Base-by-base conservation (phyloP, 345 rosid genomes). In the Cardamine resedifolia region DNA sequence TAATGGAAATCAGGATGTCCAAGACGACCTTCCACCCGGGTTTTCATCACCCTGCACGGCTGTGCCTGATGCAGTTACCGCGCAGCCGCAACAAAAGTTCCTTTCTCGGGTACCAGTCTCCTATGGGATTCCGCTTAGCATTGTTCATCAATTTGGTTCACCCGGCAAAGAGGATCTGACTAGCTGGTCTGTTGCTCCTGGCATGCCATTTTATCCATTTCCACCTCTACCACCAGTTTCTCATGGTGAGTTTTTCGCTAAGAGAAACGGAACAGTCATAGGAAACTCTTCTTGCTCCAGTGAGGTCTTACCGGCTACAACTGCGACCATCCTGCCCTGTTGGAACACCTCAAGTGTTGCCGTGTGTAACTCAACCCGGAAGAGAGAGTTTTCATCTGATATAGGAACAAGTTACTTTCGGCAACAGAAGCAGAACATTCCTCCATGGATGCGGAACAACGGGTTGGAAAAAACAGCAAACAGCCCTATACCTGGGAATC, bases 1-100 rank as follows among this genome's bases (percentile, higher is more conserved):
- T 10, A 58, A 43, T 61, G 81, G 82, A 62, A 77, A 69, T 39
- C 78, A 70, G 47, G 85, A 75, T 62, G 57, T 28, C 44, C 86
- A 61, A 43, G 93, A 86, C 27, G 91, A 90, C 69, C 83, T 78
- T 71, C 98, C 99, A 43, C 99, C 98, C 8, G 97, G 99, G 38
- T 95, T 95, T 79, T 79, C 96, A 53, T 85, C 89, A 43, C 85
- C 82, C 26, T 49, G 72, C 51, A 77, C 67, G 34, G 65, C 68
- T 81, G 76, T 84, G 4, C 68, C 60, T 50, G 79, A 71, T 60
- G 64, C 77, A 45, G 85, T 79, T 43, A 68, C 72, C 3, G 92
- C 87, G 33, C 79, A 74, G 66, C 87, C 80, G 24, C 94, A 76
- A 78, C 83, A 55, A 75, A 86, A 85, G 81, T 92, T 89, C 79